Evolutionary conservation across 257 asterid genomes (phyloP).

Genomic region (Galeopsis tetrahit): DNA sequence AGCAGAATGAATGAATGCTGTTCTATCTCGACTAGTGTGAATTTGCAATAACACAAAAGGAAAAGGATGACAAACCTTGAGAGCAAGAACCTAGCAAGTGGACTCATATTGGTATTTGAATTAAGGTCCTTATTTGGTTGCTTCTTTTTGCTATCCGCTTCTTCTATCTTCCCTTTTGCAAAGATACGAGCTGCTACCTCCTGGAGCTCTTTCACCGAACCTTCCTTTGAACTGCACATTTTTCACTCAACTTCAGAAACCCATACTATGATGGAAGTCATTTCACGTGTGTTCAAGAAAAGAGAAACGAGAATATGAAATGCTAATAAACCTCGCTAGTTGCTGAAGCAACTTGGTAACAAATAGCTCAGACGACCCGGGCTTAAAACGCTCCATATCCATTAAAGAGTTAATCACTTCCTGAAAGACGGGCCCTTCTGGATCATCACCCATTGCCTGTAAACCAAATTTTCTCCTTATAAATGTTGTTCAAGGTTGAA

Average conservation of each 20-base stretch:
- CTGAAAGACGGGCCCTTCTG: constrained; percentile 61
- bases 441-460: constrained; percentile 68
- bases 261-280: constrained; percentile 19
- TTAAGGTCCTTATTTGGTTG: constrained; percentile 68
- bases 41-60: too few relatives aligned
- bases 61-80: constrained; percentile 76
- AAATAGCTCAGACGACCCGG: constrained; percentile 81
- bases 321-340: constrained; percentile 65
- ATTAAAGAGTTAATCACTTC: constrained; percentile 62
- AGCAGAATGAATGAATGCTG: neutral
- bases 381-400: constrained; percentile 80
- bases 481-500: neutral
- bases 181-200: constrained; percentile 75
- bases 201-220: constrained; percentile 80
- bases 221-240: constrained; percentile 77
- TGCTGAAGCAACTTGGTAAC: constrained; percentile 84
- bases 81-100: constrained; percentile 96
- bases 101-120: constrained; percentile 86
- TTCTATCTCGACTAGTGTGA: neutral
- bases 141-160: constrained; percentile 70
- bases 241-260: constrained; percentile 32
- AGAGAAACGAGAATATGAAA: constrained; percentile 26
- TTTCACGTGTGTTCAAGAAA: neutral
- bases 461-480: neutral
- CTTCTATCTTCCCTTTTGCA: constrained; percentile 66